These are phyloP conservation scores for Epichloe coenophiala DNA, from an alignment of 2,329 filamentous ascomycete genomes.

Conservation along the genomic window DNA sequence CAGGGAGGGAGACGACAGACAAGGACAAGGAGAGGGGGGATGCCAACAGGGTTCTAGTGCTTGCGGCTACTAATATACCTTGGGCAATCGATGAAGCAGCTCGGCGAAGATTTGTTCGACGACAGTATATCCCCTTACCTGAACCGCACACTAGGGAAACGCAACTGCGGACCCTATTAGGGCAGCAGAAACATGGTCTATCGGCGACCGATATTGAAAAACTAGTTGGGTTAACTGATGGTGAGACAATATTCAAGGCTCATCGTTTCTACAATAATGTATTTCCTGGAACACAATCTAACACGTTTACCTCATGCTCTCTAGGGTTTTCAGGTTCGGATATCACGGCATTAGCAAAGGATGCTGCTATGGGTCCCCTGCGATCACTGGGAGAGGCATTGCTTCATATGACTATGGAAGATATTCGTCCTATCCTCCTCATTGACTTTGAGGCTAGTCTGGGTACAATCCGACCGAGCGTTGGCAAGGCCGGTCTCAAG, in stretches of 20 bases:
- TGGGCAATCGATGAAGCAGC: slow-evolving; percentile 98
- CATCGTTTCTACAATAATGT: neutral
- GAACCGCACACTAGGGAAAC: slow-evolving; percentile 68
- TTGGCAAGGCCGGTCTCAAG: slow-evolving; percentile 71
- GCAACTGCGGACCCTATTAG: slow-evolving; percentile 67
- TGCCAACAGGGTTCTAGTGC: slow-evolving; percentile 75
- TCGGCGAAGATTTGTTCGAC: slow-evolving; percentile 73
- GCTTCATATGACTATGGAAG: slow-evolving; percentile 82
- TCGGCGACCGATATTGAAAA: slow-evolving; percentile 55
- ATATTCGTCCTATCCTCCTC: slow-evolving; percentile 77
- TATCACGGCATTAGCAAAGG: slow-evolving; percentile 91
- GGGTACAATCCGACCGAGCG: slow-evolving; percentile 74
- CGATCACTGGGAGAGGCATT: slow-evolving; percentile 81
- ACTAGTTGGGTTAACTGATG: slow-evolving; percentile 72
- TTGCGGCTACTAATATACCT: slow-evolving; percentile 89
- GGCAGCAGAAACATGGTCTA: slow-evolving; percentile 77
- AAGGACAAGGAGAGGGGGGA: slow-evolving; percentile 63
- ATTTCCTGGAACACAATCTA: neutral
- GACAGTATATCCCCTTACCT: slow-evolving; percentile 92
- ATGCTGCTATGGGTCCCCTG: slow-evolving; percentile 93
- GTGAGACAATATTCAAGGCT: slow-evolving; percentile 33
- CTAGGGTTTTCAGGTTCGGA: slow-evolving; percentile 94
- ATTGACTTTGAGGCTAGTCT: slow-evolving; percentile 77
- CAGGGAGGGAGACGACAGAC: slow-evolving; percentile 58
- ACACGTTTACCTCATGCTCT: slow-evolving; percentile 1